Percentiles rank a stretch among this genome's conserved stretches.
These are phyloP conservation scores for Suhomyces prunicola DNA, from an alignment of 805 yeast genomes.

Conservation along the genomic window DNA sequence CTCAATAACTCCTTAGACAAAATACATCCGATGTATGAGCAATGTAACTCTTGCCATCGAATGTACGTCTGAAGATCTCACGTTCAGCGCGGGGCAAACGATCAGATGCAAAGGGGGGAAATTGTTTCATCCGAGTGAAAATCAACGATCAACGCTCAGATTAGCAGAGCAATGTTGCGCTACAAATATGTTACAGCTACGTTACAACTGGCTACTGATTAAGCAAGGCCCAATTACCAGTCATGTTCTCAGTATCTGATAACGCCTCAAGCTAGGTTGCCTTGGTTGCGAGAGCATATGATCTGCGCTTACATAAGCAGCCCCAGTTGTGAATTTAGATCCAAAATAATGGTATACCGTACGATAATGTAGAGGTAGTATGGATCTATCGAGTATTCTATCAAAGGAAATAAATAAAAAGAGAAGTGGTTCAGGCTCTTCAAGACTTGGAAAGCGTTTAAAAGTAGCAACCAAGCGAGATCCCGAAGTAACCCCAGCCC, in stretches of 20 bases:
- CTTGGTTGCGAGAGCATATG: background rate
- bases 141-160: background rate
- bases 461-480: background rate
- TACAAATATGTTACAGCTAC: background rate
- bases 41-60: background rate
- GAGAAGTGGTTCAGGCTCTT: background rate
- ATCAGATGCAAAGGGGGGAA: background rate
- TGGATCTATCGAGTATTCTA: conserved; percentile 50
- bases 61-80: background rate
- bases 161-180: background rate
- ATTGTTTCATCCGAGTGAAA: background rate
- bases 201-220: background rate
- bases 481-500: background rate
- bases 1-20: background rate
- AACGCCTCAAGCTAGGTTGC: background rate
- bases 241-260: background rate
- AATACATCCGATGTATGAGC: background rate
- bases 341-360: background rate
- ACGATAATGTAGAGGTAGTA: conserved; percentile 12
- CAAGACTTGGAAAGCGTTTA: background rate
- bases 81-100: background rate
- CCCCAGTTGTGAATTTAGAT: background rate
- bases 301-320: background rate
- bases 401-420: conserved; percentile 31
- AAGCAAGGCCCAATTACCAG: background rate